phyloP scores from a whole-genome alignment of 306 rosid genomes.

The Cyclanthera cordifolia region DNA sequence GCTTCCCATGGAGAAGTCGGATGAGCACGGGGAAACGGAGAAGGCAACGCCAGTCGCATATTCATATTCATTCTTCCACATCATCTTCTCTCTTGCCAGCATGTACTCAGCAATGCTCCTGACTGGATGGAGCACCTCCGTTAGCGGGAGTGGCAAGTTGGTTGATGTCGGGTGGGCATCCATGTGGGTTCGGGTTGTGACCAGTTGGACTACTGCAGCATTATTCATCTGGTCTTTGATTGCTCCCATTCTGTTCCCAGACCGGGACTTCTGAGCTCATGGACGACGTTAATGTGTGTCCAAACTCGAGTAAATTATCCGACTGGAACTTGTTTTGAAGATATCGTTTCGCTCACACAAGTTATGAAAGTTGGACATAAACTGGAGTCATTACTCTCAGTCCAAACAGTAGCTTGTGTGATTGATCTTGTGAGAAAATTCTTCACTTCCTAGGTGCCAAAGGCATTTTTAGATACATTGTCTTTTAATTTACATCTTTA shows the following conservation, averaged over 20 bases:
- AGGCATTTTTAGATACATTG: no score
- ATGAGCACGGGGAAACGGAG: constrained; percentile 48
- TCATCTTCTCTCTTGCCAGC: constrained; percentile 95
- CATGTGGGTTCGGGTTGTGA: constrained; percentile 83
- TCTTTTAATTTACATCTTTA: no score
- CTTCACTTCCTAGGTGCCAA: no score
- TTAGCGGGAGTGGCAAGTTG: constrained; percentile 81
- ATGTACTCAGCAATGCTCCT: constrained; percentile 99
- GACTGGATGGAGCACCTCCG: constrained; percentile 95
- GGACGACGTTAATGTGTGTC: constrained; percentile 1
- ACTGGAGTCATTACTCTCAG: background rate
- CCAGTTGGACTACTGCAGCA: constrained; percentile 84
- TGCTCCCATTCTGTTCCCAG: constrained; percentile 79
- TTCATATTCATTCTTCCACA: constrained; percentile 92
- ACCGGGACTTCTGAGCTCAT: constrained; percentile 62
- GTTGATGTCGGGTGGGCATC: constrained; percentile 97
- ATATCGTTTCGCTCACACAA: background rate
- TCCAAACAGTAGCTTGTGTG: no score
- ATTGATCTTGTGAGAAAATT: no score
- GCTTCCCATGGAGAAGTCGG: constrained; percentile 64
- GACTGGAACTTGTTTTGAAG: no score
- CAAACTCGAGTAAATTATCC: background rate
- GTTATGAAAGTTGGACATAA: background rate
- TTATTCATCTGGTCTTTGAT: constrained; percentile 80
- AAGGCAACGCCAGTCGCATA: constrained; percentile 81